A percentile compares a stretch with the other conserved stretches of the same genome.
These are phyloP conservation scores for Cruciata laevipes DNA, from an alignment of 257 asterid genomes.

Conservation along the genomic window DNA sequence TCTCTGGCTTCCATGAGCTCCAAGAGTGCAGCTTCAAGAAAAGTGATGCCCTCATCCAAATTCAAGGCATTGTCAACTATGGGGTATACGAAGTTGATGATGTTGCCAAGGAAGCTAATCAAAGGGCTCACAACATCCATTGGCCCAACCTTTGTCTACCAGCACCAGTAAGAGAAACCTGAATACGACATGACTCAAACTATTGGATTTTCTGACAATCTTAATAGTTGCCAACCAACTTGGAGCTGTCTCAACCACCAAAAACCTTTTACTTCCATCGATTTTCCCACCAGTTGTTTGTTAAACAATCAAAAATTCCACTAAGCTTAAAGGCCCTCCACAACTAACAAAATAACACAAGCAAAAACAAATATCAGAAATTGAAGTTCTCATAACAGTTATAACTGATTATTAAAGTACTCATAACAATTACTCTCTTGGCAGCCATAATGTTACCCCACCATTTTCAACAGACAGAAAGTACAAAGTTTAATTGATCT, in stretches of 20 bases:
- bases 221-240: not conserved
- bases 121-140: constrained; percentile 13
- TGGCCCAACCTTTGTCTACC: not conserved
- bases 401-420: too few relatives aligned
- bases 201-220: not conserved
- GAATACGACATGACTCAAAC: not conserved
- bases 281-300: too few relatives aligned
- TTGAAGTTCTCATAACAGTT: too few relatives aligned
- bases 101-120: not conserved
- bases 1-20: constrained; percentile 35
- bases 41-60: constrained; percentile 21
- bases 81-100: not conserved
- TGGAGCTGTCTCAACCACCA: not conserved
- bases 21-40: constrained; percentile 31
- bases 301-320: too few relatives aligned
- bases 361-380: too few relatives aligned
- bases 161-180: not conserved
- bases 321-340: too few relatives aligned
- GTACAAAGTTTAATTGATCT: constrained; percentile 52
- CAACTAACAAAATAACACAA: too few relatives aligned
- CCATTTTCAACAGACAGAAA: constrained; percentile 59
- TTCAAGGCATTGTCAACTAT: constrained; percentile 9
- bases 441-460: constrained; percentile 67
- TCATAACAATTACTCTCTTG: constrained; percentile 22
- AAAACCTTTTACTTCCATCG: not conserved